Evolutionary conservation across 2,329 filamentous ascomycete genomes (phyloP).

Genomic region (Exophiala aquamarina): DNA sequence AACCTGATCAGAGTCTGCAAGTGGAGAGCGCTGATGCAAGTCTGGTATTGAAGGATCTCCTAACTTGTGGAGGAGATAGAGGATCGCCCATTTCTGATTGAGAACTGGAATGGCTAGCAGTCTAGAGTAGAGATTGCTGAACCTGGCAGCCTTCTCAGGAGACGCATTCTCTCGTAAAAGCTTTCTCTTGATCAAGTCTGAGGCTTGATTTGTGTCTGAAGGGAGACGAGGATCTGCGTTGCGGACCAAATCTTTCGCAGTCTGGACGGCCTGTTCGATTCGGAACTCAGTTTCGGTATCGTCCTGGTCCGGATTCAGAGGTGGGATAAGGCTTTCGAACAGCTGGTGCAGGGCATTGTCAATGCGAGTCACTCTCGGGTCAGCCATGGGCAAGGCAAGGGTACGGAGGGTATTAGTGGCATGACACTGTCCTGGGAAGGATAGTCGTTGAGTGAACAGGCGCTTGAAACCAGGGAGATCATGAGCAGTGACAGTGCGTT

Average conservation of each 20-base stretch:
- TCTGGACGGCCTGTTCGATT: slow-evolving; percentile 61
- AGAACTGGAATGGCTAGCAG: slow-evolving; percentile 88
- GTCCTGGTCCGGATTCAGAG: slow-evolving; percentile 60
- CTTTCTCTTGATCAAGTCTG: slow-evolving; percentile 86
- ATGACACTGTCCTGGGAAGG: slow-evolving; percentile 12
- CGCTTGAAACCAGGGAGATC: too few relatives aligned
- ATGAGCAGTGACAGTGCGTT: neutral
- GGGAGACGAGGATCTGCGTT: slow-evolving; percentile 27
- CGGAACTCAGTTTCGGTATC: slow-evolving; percentile 68
- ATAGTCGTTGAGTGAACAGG: too few relatives aligned
- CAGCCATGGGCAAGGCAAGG: slow-evolving; percentile 48
- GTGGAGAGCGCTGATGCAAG: slow-evolving; percentile 41
- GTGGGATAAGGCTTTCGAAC: slow-evolving; percentile 71
- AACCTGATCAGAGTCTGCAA: slow-evolving; percentile 41
- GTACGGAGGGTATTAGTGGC: slow-evolving; percentile 6
- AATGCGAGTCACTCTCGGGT: slow-evolving; percentile 61
- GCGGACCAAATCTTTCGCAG: slow-evolving; percentile 50
- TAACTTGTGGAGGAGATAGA: slow-evolving; percentile 85
- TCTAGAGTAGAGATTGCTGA: slow-evolving; percentile 87
- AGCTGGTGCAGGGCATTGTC: slow-evolving; percentile 77
- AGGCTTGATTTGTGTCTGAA: slow-evolving; percentile 76
- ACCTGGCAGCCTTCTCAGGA: slow-evolving; percentile 73
- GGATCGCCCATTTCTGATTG: slow-evolving; percentile 93
- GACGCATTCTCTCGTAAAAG: slow-evolving; percentile 75
- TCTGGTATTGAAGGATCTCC: slow-evolving; percentile 62